phyloP scores from a whole-genome alignment of 2,329 filamentous ascomycete species.

The Thelonectria olida region DNA sequence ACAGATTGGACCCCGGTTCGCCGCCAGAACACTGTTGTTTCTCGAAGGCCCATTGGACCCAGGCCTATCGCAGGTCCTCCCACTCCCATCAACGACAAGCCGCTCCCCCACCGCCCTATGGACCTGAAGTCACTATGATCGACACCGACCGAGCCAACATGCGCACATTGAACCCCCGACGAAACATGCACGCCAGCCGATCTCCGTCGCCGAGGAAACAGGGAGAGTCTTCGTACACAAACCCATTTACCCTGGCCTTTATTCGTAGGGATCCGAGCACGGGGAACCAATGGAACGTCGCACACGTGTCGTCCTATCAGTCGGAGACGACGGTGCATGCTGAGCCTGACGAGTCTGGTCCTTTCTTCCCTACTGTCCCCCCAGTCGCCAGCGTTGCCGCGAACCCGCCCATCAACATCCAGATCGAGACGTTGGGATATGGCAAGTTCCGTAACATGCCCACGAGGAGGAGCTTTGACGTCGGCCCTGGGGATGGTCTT shows the following conservation, averaged over 20 bases:
- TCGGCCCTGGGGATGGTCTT: slow-evolving; percentile 28
- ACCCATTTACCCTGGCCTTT: slow-evolving; percentile 66
- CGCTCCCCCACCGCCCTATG: slow-evolving; percentile 24
- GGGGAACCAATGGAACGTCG: slow-evolving; percentile 79
- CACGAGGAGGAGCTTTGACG: slow-evolving; percentile 48
- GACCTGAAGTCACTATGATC: slow-evolving; percentile 3
- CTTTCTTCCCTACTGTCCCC: slow-evolving; percentile 35
- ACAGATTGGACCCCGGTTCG: slow-evolving; percentile 17
- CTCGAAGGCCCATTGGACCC: slow-evolving; percentile 43
- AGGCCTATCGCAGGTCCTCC: slow-evolving; percentile 28
- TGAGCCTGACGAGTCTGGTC: slow-evolving; percentile 32
- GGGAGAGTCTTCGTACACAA: slow-evolving; percentile 44
- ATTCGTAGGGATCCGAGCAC: slow-evolving; percentile 79
- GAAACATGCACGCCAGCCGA: slow-evolving; percentile 23
- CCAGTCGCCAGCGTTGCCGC: slow-evolving; percentile 27
- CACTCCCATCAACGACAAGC: slow-evolving; percentile 12
- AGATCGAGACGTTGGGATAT: slow-evolving; percentile 65
- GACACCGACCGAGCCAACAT: slow-evolving; percentile 27
- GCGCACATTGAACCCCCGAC: slow-evolving; percentile 5
- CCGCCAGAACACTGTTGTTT: slow-evolving; percentile 16
- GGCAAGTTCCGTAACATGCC: slow-evolving; percentile 65
- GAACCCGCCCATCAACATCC: slow-evolving; percentile 59
- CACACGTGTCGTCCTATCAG: slow-evolving; percentile 67
- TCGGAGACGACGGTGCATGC: slow-evolving; percentile 46
- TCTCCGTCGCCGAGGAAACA: slow-evolving; percentile 51